Evolutionary conservation across 1,139 yeast species (phyloP), one percentile per base, ranked within the genome.

Genomic region (Zygoascus meyerae): DNA sequence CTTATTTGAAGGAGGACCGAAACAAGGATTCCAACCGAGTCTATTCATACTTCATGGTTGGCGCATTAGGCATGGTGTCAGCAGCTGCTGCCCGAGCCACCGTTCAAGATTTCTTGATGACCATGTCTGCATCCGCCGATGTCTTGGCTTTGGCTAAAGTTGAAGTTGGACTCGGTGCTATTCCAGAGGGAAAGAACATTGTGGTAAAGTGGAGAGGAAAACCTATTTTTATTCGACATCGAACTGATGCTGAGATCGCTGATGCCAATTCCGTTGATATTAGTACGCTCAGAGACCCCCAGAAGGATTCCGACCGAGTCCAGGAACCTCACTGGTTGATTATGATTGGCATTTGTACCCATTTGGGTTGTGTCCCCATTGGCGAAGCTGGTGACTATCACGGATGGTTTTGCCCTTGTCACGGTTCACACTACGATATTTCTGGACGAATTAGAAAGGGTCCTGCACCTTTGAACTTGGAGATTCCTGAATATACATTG

Each of bases 371-470:
- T 84, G 99, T 94, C 56, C 99, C 99, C 60, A 94, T 94, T 67
- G 98, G 99, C 69, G 98, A 94, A 75, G 86, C 97, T 56, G 99
- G 99, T 74, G 99, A 94, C 72, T 94, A 81, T 64, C 97, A 97
- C 70, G 98, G 98, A 68, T 94, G 98, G 98, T 94, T 94, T 92
- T 94, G 99, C 74, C 99, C 99, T 58, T 94, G 98, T 77, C 99
- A 94, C 78, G 99, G 98, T 80, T 92, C 98, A 69, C 98, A 94
- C 73, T 94, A 94, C 75, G 98, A 94, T 75, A 94, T 94, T 75
- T 70, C 97, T 56, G 99, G 99, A 71, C 92, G 99, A 83, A 92
- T 94, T 70, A 87, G 99, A 83, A 92, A 83, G 77, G 99, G 99
- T 62, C 99, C 99, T 64, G 99, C 99, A 69, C 99, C 99, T 67